Evolutionary conservation across 768 basidiomycete species (phyloP), one percentile per base, ranked within the genome.

Genomic region (Leucocoprinus birnbaumii): DNA sequence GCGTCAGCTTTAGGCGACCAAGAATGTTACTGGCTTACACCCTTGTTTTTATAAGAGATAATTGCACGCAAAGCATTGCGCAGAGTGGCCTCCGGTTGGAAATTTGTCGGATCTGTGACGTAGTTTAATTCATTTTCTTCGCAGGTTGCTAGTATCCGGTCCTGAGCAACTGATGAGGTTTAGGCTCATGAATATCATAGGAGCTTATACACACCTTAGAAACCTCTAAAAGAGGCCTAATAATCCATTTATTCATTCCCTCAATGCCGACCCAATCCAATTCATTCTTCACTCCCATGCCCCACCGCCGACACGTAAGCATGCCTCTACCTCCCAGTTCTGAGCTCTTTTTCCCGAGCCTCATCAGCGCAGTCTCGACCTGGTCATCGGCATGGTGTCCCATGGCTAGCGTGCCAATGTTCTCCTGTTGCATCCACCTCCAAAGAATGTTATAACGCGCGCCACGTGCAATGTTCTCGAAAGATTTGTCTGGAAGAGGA

Each of bases 301-400:
- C 91, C 84, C 84, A 91, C 43, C 89, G 76, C 10, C 91, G 78
- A 45, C 75, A 71, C 1, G 71, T 71, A 38, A 78, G 75, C 87
- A 93, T 93, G 3, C 86, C 91, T 10, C 79, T 79, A 0, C 84
- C 78, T 0, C 87, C 87, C 14, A 79, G 52, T 41, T 69, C 64
- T 2, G 80, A 75, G 4, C 84, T 85, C 0, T 86, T 84, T 57
- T 68, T 77, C 4, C 80, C 75, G 14, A 87, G 64, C 4, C 91
- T 82, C 76, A 91, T 83, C 49, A 94, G 69, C 26, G 83, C 77
- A 0, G 91, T 94, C 65, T 94, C 91, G 9, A 92, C 78, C 64
- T 93, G 89, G 64, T 94, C 91, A 63, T 94, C 89, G 2, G 79
- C 78, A 63, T 94, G 91, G 61, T 94, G 91, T 0, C 80, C 91